Percentiles rank a stretch among this genome's conserved stretches.
These are phyloP conservation scores for Alternaria panax DNA, from an alignment of 2,329 filamentous ascomycete species.

Conservation along the genomic window DNA sequence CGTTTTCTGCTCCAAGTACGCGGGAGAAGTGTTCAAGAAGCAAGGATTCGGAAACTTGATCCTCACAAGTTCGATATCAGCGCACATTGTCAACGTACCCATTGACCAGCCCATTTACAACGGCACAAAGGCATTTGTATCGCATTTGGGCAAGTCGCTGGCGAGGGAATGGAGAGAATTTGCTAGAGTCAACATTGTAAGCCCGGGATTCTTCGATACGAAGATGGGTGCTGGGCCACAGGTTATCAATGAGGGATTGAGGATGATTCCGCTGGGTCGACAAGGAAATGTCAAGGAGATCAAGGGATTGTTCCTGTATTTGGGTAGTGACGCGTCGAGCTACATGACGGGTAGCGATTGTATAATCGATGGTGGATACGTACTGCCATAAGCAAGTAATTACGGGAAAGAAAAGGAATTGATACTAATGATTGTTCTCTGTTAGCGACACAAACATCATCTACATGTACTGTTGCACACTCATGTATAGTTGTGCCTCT, in stretches of 20 bases:
- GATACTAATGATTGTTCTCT: background rate
- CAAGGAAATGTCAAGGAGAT: constrained; percentile 76
- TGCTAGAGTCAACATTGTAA: constrained; percentile 70
- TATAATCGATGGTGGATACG: constrained; percentile 78
- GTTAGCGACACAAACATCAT: background rate
- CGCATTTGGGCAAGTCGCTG: constrained; percentile 66
- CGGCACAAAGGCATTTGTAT: constrained; percentile 66
- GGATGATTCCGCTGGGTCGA: constrained; percentile 78
- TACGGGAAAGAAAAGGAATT: background rate
- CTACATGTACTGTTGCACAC: background rate
- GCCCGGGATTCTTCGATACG: constrained; percentile 71
- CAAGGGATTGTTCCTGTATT: constrained; percentile 80
- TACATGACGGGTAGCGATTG: constrained; percentile 81
- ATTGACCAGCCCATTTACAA: constrained; percentile 63
- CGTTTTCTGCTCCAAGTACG: constrained; percentile 54
- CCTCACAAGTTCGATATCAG: constrained; percentile 73
- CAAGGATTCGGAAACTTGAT: constrained; percentile 65
- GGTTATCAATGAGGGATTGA: constrained; percentile 70
- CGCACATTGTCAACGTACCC: constrained; percentile 81
- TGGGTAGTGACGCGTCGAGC: constrained; percentile 79
- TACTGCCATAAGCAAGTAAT: constrained; percentile 39
- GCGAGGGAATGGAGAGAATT: constrained; percentile 74
- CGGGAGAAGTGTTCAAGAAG: constrained; percentile 52
- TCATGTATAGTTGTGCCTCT: background rate
- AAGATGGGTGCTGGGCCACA: constrained; percentile 67